phyloP scores from a whole-genome alignment of 495 filamentous ascomycete genomes.

The Aspergillus hancockii region DNA sequence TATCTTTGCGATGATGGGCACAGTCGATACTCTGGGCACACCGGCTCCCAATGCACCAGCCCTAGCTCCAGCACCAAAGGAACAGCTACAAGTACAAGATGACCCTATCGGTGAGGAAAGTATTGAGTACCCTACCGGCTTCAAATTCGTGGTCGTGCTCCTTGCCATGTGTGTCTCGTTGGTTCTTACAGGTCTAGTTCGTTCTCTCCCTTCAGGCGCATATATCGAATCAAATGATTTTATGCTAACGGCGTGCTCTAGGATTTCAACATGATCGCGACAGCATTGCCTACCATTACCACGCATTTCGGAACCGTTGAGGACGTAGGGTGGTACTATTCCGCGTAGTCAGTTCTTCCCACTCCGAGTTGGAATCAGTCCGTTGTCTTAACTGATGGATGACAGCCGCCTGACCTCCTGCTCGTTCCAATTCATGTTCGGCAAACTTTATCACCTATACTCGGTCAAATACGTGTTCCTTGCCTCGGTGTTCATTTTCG shows the following conservation, averaged over 20 bases:
- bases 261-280: conserved; percentile 31
- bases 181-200: conserved; percentile 3
- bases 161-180: conserved; percentile 3
- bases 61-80: neutral
- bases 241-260: neutral
- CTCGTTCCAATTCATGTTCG: conserved; percentile 35
- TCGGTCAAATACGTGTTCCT: conserved; percentile 30
- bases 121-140: conserved; percentile 1
- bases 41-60: neutral
- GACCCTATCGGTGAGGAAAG: neutral
- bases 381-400: neutral
- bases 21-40: neutral
- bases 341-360: conserved; percentile 25
- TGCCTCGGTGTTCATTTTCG: conserved; percentile 23
- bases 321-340: conserved; percentile 33
- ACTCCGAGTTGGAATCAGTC: neutral
- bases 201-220: neutral
- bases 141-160: conserved; percentile 3
- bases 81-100: neutral
- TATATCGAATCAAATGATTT: neutral
- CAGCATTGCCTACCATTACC: conserved; percentile 31
- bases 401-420: conserved; percentile 16
- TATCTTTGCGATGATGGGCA: neutral
- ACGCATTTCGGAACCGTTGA: conserved; percentile 28
- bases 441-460: conserved; percentile 33